These are phyloP conservation scores for Enteropsectra breve DNA, from an alignment of 371 early-diverging fungal species.

Conservation along the genomic window DNA sequence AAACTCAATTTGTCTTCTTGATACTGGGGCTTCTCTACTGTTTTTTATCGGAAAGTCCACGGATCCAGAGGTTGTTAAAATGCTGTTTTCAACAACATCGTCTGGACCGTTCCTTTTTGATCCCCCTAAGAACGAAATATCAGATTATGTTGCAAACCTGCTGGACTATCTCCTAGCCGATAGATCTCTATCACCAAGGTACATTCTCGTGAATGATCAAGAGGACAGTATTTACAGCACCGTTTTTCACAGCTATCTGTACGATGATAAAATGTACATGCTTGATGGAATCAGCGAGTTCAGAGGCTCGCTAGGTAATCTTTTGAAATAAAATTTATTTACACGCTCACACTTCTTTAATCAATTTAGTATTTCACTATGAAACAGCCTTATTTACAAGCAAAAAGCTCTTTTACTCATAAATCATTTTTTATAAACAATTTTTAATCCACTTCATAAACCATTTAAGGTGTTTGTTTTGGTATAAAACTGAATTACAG, in stretches of 20 bases:
- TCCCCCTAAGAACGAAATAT: conserved; percentile 40
- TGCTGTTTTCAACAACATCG: conserved; percentile 19
- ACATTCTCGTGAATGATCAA: conserved; percentile 25
- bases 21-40: conserved; percentile 55
- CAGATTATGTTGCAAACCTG: conserved; percentile 29
- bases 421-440: too few species aligned
- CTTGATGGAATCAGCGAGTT: conserved; percentile 20
- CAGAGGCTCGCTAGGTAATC: not conserved
- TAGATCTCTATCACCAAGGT: conserved; percentile 45
- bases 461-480: too few species aligned
- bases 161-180: conserved; percentile 19
- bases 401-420: too few species aligned
- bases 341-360: too few species aligned
- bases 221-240: conserved; percentile 30
- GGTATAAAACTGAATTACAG: too few species aligned
- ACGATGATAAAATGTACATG: conserved; percentile 41
- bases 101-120: conserved; percentile 34
- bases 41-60: conserved; percentile 52
- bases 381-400: too few species aligned
- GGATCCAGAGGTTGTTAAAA: conserved; percentile 9
- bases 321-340: conserved; percentile 2
- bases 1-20: conserved; percentile 52
- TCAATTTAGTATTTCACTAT: too few species aligned
- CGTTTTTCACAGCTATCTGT: conserved; percentile 52
- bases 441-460: too few species aligned